A percentile compares a stretch with the other conserved stretches of the same genome.
Conservation (phyloP, 495 filamentous ascomycete genomes). For the Xylaria telfairii region DNA sequence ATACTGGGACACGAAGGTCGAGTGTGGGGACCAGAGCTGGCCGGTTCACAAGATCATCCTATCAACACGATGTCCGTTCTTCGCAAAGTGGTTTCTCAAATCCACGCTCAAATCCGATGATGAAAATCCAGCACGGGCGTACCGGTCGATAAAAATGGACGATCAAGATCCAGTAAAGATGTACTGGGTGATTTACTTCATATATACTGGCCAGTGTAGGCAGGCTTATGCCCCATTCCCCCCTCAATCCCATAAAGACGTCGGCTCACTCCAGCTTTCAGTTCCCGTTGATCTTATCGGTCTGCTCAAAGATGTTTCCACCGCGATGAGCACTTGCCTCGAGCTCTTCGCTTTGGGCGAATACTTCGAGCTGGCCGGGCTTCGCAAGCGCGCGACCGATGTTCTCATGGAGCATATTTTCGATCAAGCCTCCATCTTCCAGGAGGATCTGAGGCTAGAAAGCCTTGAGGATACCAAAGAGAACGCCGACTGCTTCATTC, state of each 20-base stretch:
- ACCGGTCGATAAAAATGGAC: background rate
- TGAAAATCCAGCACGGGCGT: too few relatives aligned
- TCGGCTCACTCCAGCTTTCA: background rate
- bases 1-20: background rate
- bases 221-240: background rate
- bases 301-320: background rate
- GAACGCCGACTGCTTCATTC: background rate
- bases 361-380: background rate
- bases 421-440: background rate
- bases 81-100: background rate
- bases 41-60: background rate
- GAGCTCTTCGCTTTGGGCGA: background rate
- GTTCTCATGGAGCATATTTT: background rate
- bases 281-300: background rate
- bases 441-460: background rate
- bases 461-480: too few relatives aligned
- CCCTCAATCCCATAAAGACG: background rate
- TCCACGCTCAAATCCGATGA: too few relatives aligned
- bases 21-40: background rate
- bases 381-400: background rate
- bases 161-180: background rate
- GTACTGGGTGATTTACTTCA: constrained; percentile 2
- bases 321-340: background rate
- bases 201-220: background rate
- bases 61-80: background rate